phyloP scores from a whole-genome alignment of 164 flowering plant genomes.

The Cinnamomum micranthum region DNA sequence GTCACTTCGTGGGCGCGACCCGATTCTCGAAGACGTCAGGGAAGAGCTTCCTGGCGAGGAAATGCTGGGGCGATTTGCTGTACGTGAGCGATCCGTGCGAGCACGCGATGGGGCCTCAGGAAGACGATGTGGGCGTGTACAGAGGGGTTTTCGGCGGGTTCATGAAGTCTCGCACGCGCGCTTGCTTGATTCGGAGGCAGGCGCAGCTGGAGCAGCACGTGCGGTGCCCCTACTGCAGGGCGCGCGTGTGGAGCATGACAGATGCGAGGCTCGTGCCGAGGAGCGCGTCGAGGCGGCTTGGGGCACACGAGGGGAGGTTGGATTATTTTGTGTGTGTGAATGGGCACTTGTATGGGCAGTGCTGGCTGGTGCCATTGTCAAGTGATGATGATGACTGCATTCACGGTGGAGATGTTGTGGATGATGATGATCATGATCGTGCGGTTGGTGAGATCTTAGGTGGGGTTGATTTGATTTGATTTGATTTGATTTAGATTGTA shows the following conservation, averaged over 20 bases:
- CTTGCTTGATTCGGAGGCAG: conserved; percentile 41
- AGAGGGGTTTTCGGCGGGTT: conserved; percentile 77
- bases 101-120: conserved; percentile 42
- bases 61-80: conserved; percentile 58
- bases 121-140: conserved; percentile 65
- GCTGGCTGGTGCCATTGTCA: conserved; percentile 66
- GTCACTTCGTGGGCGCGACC: conserved; percentile 48
- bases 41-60: conserved; percentile 57
- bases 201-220: conserved; percentile 49
- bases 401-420: neutral
- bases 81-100: conserved; percentile 90
- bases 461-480: neutral
- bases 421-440: neutral
- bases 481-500: neutral
- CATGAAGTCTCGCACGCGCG: conserved; percentile 53
- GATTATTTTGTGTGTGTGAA: conserved; percentile 89
- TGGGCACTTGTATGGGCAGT: conserved; percentile 86
- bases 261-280: conserved; percentile 63
- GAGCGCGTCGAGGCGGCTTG: conserved; percentile 69
- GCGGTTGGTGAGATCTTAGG: neutral
- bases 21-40: conserved; percentile 95
- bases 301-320: conserved; percentile 52
- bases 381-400: conserved; percentile 34
- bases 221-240: conserved; percentile 78
- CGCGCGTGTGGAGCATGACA: conserved; percentile 93